Evolutionary conservation across 192 early-diverging fungal species (phyloP), one percentile per base, ranked within the genome.

Genomic region (Coemansia aciculifera): DNA sequence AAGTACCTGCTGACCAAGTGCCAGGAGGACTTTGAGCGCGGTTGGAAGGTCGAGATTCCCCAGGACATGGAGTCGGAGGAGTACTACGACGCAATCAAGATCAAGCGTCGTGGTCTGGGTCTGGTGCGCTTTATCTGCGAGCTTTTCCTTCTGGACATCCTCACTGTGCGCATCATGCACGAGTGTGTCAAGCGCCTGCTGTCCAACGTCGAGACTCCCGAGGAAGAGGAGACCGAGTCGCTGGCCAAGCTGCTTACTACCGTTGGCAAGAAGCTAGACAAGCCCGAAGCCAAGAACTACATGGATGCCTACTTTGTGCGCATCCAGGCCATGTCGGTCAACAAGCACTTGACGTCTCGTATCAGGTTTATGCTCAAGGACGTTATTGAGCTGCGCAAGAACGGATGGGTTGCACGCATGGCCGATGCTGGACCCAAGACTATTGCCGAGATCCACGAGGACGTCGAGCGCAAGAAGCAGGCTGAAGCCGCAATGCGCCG

Each of bases 121-220:
- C 88, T 98, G 75, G 91, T 96, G 15, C 79, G 86, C 46, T 97
- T 98, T 72, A 95, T 99, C 65, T 95, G 98, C 67, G 94, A 98
- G 79, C 87, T 99, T 49, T 99, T 94, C 89, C 91, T 93, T 77
- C 76, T 90, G 46, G 78, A 85, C 40, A 92, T 99, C 85, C 86
- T 99, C 71, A 93, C 94, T 5, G 91, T 94, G 67, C 92, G 92
- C 83, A 95, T 99, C 57, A 98, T 99, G 89, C 92, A 95, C 72
- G 85, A 87, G 70, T 99, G 97, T 76, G 84, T 99, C 67, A 85
- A 85, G 59, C 88, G 90, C 54, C 88, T 99, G 63, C 80, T 96
- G 69, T 71, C 74, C 51, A 88, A 87, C 74, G 83, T 88, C 65
- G 75, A 85, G 65, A 79, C 89, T 38, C 92, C 96, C 31, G 95